phyloP scores from a whole-genome alignment of 192 early-diverging fungal genomes.

The Backusella australiensis region DNA sequence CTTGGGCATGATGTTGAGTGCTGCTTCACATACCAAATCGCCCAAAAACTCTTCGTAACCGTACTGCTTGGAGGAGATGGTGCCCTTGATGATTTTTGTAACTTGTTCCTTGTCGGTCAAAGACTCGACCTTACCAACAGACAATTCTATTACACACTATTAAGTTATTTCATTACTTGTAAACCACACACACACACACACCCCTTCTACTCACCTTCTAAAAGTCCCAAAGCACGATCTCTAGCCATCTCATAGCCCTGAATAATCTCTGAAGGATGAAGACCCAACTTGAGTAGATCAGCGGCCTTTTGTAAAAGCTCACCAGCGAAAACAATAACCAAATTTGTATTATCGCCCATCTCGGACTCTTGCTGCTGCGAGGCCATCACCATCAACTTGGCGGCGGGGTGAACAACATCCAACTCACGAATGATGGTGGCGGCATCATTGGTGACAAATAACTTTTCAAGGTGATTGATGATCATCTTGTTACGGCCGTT shows the following conservation, averaged over 20 bases:
- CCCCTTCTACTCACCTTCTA: conserved; percentile 59
- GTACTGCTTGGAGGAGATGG: conserved; percentile 92
- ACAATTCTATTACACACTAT: conserved; percentile 49
- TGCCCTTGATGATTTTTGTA: conserved; percentile 71
- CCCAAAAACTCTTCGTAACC: conserved; percentile 90
- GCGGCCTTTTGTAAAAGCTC: conserved; percentile 95
- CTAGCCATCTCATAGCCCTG: conserved; percentile 90
- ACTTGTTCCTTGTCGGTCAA: conserved; percentile 58
- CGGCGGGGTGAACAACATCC: conserved; percentile 97
- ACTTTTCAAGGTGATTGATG: conserved; percentile 97
- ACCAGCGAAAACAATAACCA: conserved; percentile 91
- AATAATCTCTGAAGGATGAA: conserved; percentile 93
- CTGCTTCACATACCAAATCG: conserved; percentile 80
- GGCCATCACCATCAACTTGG: conserved; percentile 93
- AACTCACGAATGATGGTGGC: conserved; percentile 97
- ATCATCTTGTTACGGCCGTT: conserved; percentile 99
- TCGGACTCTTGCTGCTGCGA: conserved; percentile 97
- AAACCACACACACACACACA: not conserved
- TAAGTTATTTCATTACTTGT: not conserved
- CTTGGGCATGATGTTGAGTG: conserved; percentile 87
- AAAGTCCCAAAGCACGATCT: conserved; percentile 76
- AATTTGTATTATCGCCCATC: conserved; percentile 95
- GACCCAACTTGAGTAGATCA: conserved; percentile 88
- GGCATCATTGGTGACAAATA: conserved; percentile 99
- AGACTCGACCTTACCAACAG: conserved; percentile 60